Conservation (phyloP, 768 basidiomycete species). For the Rhodotorula sphaerocarpa region DNA sequence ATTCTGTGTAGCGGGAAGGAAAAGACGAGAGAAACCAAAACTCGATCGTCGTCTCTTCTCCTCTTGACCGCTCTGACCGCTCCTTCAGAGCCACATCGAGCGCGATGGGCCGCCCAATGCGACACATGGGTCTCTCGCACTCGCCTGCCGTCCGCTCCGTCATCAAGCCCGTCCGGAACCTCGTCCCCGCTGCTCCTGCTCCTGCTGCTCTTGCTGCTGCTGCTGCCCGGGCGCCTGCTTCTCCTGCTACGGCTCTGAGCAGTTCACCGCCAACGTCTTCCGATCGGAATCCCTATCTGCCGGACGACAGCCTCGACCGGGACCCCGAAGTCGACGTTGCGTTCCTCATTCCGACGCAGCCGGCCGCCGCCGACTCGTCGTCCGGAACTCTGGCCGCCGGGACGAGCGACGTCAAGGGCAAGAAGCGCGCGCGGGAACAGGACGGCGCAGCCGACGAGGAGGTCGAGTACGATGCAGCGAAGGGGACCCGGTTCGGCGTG, state of each 20-base stretch:
- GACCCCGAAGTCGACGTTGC: not conserved
- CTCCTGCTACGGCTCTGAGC: too few relatives aligned
- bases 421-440: constrained; percentile 20
- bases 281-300: too few relatives aligned
- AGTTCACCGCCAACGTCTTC: not conserved
- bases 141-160: constrained; percentile 28
- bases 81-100: too few relatives aligned
- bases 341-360: constrained; percentile 29
- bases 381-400: not conserved
- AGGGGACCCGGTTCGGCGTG: constrained; percentile 14
- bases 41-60: too few relatives aligned
- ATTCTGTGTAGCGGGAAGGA: too few relatives aligned
- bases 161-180: constrained; percentile 23
- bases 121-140: constrained; percentile 21
- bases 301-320: too few relatives aligned
- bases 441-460: not conserved
- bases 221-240: too few relatives aligned
- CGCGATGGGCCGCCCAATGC: constrained; percentile 4
- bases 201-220: too few relatives aligned
- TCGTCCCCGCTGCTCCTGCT: too few relatives aligned
- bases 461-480: constrained; percentile 1
- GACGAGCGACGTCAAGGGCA: constrained; percentile 20
- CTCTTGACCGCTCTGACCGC: too few relatives aligned
- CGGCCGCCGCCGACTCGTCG: not conserved
- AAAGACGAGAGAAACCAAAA: too few relatives aligned